A percentile compares a stretch with the other conserved stretches of the same genome.
Conservation (phyloP, 73 alveolate species). For the Stentor roeselii region DNA sequence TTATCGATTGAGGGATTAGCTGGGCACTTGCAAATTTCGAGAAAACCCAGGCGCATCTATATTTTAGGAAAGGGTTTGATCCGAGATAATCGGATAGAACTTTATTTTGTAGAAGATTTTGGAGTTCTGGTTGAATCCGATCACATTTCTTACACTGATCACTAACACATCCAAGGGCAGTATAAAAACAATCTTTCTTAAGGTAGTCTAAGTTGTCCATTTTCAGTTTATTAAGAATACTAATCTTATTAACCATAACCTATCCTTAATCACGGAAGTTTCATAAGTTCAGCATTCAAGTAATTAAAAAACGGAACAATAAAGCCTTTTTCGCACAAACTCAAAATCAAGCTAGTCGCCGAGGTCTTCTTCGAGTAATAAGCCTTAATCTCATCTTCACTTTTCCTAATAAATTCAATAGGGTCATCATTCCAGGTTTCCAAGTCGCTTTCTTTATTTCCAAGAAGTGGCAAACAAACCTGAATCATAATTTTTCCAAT, state of each 20-base stretch:
- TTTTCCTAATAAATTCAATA: background rate
- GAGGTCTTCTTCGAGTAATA: background rate
- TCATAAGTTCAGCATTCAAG: background rate
- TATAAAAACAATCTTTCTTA: background rate
- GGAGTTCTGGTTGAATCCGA: background rate
- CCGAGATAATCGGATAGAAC: background rate
- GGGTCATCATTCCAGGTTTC: background rate
- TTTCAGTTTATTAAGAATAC: too few relatives aligned
- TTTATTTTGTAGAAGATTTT: background rate
- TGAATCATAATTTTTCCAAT: background rate
- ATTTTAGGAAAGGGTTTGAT: too few relatives aligned
- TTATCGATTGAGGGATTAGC: background rate
- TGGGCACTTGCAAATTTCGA: background rate
- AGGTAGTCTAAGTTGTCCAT: too few relatives aligned
- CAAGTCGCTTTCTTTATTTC: background rate
- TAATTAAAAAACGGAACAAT: background rate
- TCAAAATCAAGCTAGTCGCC: background rate
- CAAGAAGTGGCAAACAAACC: background rate
- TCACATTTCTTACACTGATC: background rate
- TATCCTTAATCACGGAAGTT: too few relatives aligned
- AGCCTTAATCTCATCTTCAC: background rate
- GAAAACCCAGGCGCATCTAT: background rate
- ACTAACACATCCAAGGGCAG: background rate
- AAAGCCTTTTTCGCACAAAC: background rate
- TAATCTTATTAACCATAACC: too few relatives aligned